A percentile compares a stretch with the other conserved stretches of the same genome.
These are phyloP conservation scores for Haematococcus sp. DNA, from an alignment of 139 green algal genomes.

Conservation along the genomic window DNA sequence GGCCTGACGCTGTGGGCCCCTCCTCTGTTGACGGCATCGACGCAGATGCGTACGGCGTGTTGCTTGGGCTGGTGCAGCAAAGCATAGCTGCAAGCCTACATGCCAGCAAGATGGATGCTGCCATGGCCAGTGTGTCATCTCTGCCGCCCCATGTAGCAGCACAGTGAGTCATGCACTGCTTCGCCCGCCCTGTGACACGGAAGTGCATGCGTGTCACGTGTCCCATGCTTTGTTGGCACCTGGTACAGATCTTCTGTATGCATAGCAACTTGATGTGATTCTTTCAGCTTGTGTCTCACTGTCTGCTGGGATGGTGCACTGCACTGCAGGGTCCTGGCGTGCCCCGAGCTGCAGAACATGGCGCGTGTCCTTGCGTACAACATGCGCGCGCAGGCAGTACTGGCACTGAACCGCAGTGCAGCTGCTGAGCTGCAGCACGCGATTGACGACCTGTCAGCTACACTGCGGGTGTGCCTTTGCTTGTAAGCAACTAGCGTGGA, in stretches of 20 bases:
- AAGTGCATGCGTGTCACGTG: too few relatives aligned
- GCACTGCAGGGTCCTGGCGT: constrained; percentile 3
- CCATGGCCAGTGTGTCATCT: not conserved
- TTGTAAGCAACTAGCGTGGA: constrained; percentile 25
- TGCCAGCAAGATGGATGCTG: not conserved
- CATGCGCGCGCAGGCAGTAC: constrained; percentile 42
- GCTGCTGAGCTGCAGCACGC: constrained; percentile 22
- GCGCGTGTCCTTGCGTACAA: constrained; percentile 29
- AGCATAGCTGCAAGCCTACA: constrained; percentile 13
- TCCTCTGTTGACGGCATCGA: constrained; percentile 10
- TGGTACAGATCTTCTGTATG: too few relatives aligned
- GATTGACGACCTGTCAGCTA: constrained; percentile 22
- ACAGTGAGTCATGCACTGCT: constrained; percentile 2
- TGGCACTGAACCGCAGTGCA: constrained; percentile 34
- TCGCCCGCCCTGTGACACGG: too few relatives aligned
- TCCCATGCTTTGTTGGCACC: too few relatives aligned
- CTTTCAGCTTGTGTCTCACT: too few relatives aligned
- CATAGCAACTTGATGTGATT: not conserved
- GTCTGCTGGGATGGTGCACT: too few relatives aligned
- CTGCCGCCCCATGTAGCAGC: not conserved
- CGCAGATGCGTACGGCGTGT: constrained; percentile 26
- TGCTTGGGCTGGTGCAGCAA: constrained; percentile 26
- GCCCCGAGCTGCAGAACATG: constrained; percentile 20
- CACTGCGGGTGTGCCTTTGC: constrained; percentile 35
- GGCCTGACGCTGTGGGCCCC: too few relatives aligned